Base-by-base conservation (phyloP, 2,329 filamentous ascomycete species). In the Ascosphaera acerosa region DNA sequence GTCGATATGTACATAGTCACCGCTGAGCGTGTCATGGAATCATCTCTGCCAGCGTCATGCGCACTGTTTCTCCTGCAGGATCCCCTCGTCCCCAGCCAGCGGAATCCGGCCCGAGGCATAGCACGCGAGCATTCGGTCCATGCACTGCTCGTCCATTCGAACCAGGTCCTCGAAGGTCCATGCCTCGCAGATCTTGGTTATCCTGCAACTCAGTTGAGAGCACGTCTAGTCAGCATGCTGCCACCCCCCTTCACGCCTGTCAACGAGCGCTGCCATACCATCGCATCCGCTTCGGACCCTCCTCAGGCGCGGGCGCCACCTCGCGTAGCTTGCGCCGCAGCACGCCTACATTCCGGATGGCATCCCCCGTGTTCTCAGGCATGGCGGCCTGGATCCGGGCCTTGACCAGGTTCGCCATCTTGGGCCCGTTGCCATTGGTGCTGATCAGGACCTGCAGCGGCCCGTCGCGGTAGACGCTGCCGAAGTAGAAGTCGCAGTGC, bases 401-500 rank as follows among this genome's bases (percentile, higher is more conserved):
- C 33, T 84, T 61, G 31, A 97, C 76, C 30, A 82, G 71, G 41
- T 78, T 84, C 6, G 87, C 87, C 38, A 97, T 57, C 47, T 84
- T 72, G 0, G 87, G 87, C 0, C 87, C 87, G 48, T 91, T 92
- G 32, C 87, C 87, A 49, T 94, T 97, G 20, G 87, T 97, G 56
- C 77, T 89, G 42, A 97, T 84, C 87, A 97, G 97, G 44, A 97
- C 74, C 58, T 97, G 87, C 36, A 97, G 54, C 4, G 87, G 87
- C 0, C 87, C 87, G 49, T 97, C 87, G 31, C 87, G 73, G 54
- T 97, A 78, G 23, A 92, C 73, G 48, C 76, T 87, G 38, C 87
- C 87, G 55, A 97, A 97, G 61, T 92, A 97, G 49, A 97, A 97
- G 47, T 97, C 87, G 53, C 87, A 97, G 51, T 97, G 87, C 1